phyloP scores from a whole-genome alignment of 305 asterid genomes.

The Euphrasia arctica region DNA sequence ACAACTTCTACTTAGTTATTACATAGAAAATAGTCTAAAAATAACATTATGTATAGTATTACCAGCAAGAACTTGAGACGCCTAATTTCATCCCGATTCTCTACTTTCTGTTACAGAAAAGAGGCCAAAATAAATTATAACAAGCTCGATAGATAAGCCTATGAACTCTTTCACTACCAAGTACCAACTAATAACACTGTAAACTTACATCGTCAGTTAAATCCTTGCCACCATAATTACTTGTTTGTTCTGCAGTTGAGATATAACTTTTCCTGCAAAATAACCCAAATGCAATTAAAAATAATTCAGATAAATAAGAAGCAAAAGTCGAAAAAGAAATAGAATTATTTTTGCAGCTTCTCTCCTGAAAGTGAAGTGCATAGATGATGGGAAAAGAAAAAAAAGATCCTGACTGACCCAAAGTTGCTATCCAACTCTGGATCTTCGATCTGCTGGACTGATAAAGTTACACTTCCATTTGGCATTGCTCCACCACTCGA shows the following conservation, averaged over 20 bases:
- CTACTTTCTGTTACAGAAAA: constrained; percentile 35
- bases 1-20: constrained; percentile 24
- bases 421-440: constrained; percentile 23
- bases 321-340: constrained; percentile 14
- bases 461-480: constrained; percentile 37
- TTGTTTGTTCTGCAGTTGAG: constrained; percentile 37
- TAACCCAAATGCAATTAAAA: constrained; percentile 21
- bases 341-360: not conserved
- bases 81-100: constrained; percentile 50
- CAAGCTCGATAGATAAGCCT: constrained; percentile 14
- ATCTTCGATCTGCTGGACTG: constrained; percentile 40
- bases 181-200: constrained; percentile 4
- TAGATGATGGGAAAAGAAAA: constrained; percentile 6
- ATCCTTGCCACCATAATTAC: constrained; percentile 27
- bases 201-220: constrained; percentile 48
- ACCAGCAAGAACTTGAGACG: constrained; percentile 82
- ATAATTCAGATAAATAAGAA: constrained; percentile 20
- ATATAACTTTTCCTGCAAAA: constrained; percentile 36
- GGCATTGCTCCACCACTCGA: constrained; percentile 25
- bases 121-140: constrained; percentile 22
- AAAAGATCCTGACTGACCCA: not conserved
- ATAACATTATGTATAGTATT: constrained; percentile 22
- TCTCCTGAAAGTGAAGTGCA: constrained; percentile 7
- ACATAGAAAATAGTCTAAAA: constrained; percentile 14
- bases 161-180: constrained; percentile 14